Evolutionary conservation across 2,329 filamentous ascomycete genomes (phyloP), one percentile per base, ranked within the genome.

Genomic region (Stenocarpella maydis): DNA sequence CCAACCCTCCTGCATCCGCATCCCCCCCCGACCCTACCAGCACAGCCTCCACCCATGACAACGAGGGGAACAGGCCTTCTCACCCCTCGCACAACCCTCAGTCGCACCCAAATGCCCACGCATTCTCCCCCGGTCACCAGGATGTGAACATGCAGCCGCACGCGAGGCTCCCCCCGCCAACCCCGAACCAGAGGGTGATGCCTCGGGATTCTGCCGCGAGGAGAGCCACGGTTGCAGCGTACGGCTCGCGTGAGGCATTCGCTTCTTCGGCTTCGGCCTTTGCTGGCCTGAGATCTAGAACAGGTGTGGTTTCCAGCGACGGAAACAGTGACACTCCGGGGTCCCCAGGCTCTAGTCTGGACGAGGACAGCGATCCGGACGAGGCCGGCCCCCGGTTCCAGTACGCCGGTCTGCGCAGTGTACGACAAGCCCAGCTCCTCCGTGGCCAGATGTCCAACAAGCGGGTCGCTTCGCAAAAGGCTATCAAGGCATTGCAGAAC

Each of bases 401-500:
- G n/a, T 55, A 67, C 10, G 24, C 64, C 28, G 64, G 64, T n/a
- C 28, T 60, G 8, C 63, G 50, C 34, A 67, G 50, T 41, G 67
- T 61, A 21, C 64, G 69, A 19, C 69, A 71, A 52, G 65, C 69
- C 5, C 86, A 87, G 73, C 67, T 86, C 7, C 73, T 85, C 41
- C 82, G 85, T 50, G 84, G 84, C 19, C 77, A 81, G 9, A 70
- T 82, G 26, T 74, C 78, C 0, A 82, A 77, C 47, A 85, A 83
- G 73, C 78, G 82, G 71, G 81, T 87, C 8, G 85, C 85, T 3
- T 87, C 85, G 0, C 82, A 79, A 71, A 76, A 75, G 19, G 84
- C 85, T 3, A 75, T 88, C 15, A 76, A 78, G 15, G 82, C 84
- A 7, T 76, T 88, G 3, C 76, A 86, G 71, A 82, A 78, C 58